Evolutionary conservation across 2,329 filamentous ascomycete genomes (phyloP).

Genomic region (Ciborinia camelliae): DNA sequence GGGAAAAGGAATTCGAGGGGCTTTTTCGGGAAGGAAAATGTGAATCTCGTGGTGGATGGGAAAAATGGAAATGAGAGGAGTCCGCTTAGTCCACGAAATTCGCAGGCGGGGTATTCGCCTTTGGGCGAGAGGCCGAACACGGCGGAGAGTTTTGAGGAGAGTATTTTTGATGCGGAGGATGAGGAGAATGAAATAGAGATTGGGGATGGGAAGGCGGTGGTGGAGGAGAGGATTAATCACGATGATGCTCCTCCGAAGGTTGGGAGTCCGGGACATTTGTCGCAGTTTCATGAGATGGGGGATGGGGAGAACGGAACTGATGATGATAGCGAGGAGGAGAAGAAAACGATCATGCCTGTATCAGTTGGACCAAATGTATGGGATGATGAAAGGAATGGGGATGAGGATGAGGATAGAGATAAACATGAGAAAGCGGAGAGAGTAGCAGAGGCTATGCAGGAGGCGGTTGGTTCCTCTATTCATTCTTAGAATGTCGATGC

Average conservation of each 20-base stretch:
- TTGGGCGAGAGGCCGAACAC: conserved; percentile 27
- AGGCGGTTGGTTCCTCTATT: conserved; percentile 15
- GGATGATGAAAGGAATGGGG: background rate
- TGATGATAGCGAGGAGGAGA: conserved; percentile 2
- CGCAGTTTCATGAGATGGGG: background rate
- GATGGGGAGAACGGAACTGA: background rate
- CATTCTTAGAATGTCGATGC: conserved; percentile 2
- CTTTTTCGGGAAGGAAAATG: conserved; percentile 26
- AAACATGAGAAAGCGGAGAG: conserved; percentile 11
- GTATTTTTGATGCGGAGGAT: conserved; percentile 37
- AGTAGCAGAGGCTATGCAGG: conserved; percentile 13
- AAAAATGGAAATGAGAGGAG: conserved; percentile 33
- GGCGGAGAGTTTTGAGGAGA: conserved; percentile 34
- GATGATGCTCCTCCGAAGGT: background rate
- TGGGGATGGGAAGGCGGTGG: background rate
- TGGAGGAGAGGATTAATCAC: background rate
- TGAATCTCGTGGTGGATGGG: conserved; percentile 13
- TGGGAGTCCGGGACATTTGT: background rate
- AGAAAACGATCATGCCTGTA: background rate
- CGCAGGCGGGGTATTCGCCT: background rate
- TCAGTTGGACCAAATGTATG: background rate
- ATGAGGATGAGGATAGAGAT: background rate
- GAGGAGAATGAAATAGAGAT: conserved; percentile 1
- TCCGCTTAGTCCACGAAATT: conserved; percentile 33
- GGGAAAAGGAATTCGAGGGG: conserved; percentile 25